Evolutionary conservation across 2,329 filamentous ascomycete species (phyloP), one percentile per base, ranked within the genome.

Genomic region (Aspergillaceae sp.): DNA sequence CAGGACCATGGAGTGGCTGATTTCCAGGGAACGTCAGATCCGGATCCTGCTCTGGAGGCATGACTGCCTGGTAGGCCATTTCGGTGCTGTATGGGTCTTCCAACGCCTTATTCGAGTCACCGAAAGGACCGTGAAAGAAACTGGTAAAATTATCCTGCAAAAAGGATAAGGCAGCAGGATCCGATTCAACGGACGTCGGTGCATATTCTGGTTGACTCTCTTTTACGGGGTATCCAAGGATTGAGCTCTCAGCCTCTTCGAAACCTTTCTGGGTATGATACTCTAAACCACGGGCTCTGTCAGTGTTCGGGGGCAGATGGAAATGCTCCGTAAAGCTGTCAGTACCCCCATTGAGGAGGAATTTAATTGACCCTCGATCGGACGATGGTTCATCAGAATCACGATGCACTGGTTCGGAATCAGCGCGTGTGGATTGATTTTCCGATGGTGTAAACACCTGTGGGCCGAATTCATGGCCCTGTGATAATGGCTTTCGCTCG

Each of bases 301-400:
- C 68, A 40, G 61, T 60, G 4, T 61, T 58, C 3, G 69, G 64
- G 8, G 70, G 70, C 5, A 73, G 65, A 19, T 62, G 65, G 44
- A 71, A 73, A 10, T 62, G 61, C 48, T 72, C 67, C 1, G 70
- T 71, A 47, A 73, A 73, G 46, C 67, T 71, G 42, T 72, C 69
- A 4, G 65, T 68, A 33, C 71, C 71, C 19, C 62, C 64, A 52
- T 73, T 73, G 4, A 73, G 56, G 6, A 73, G 63, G 30, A 72
- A 72, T 45, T 68, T 67, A 54, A 73, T 73, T 5, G 71, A 73
- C 8, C 69, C 70, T 37, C 69, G 63, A 52, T 73, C 68, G 3
- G 63, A 69, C 8, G 62, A 56, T 41, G 59, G 60, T 11, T 55
- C 55, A 28, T 56, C 61, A 3, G 60, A 57, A 41, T 64, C 59